Evolutionary conservation across 2,329 filamentous ascomycete species (phyloP).

Genomic region (Alternaria panax): DNA sequence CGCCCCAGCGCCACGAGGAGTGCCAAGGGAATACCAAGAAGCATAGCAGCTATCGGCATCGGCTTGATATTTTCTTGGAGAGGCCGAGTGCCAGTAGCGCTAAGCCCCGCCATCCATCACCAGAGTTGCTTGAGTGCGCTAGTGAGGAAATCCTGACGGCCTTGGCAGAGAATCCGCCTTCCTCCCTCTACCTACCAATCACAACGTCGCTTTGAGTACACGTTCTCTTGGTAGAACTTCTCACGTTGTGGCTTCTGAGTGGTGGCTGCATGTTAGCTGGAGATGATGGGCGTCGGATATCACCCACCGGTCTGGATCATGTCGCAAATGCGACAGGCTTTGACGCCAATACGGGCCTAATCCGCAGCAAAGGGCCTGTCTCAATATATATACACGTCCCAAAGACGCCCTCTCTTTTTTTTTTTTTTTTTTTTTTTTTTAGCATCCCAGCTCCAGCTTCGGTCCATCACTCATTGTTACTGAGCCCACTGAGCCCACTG

Average conservation of each 20-base stretch:
- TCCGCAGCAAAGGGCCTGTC: conserved; percentile 21
- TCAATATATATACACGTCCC: conserved; percentile 27
- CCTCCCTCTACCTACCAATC: conserved; percentile 13
- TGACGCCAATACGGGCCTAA: conserved; percentile 17
- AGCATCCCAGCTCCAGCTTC: conserved; percentile 27
- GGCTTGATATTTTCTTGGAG: conserved; percentile 11
- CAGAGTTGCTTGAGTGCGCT: conserved; percentile 1
- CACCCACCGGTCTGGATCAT: neutral
- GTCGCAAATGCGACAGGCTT: neutral
- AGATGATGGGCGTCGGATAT: conserved; percentile 14
- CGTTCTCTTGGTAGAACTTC: conserved; percentile 20
- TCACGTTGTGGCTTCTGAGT: conserved; percentile 16
- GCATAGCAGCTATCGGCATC: neutral
- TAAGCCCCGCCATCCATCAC: neutral
- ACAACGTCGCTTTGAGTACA: conserved; percentile 17
- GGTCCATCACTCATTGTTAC: conserved; percentile 23
- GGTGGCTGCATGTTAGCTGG: conserved; percentile 18
- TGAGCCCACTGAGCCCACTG: conserved; percentile 19
- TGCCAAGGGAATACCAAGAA: conserved; percentile 3
- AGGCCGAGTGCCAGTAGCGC: neutral
- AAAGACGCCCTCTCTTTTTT: conserved; percentile 12
- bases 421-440: conserved; percentile 2
- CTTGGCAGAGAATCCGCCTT: neutral
- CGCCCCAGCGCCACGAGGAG: neutral
- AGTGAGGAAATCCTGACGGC: neutral